phyloP scores from a whole-genome alignment of 2,329 filamentous ascomycete genomes.

The Arthroderma sp. region DNA sequence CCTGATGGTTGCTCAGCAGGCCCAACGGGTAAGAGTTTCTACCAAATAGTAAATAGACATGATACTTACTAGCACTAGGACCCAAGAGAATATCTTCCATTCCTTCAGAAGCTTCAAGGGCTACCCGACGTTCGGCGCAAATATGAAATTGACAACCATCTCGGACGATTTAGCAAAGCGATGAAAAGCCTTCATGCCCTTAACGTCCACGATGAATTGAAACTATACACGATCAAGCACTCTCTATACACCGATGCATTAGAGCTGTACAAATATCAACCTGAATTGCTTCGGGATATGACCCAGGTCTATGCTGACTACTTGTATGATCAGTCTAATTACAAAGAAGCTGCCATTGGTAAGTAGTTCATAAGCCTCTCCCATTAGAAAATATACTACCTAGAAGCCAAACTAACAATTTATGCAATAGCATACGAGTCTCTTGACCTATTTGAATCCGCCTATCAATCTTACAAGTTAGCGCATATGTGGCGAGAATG shows the following conservation, averaged over 20 bases:
- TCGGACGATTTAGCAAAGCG: slow-evolving; percentile 64
- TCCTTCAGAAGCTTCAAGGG: slow-evolving; percentile 74
- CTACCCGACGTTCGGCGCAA: slow-evolving; percentile 56
- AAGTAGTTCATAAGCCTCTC: slow-evolving; percentile 7
- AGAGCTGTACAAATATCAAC: slow-evolving; percentile 71
- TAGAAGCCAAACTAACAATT: not conserved
- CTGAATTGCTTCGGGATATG: slow-evolving; percentile 50
- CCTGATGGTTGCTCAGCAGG: slow-evolving; percentile 83
- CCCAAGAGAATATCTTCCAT: slow-evolving; percentile 87
- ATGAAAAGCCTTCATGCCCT: slow-evolving; percentile 61
- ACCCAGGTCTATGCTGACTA: slow-evolving; percentile 68
- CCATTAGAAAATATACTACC: slow-evolving; percentile 3
- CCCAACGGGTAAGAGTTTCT: slow-evolving; percentile 51
- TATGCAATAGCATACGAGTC: slow-evolving; percentile 61
- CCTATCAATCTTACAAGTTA: slow-evolving; percentile 70
- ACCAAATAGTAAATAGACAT: not conserved
- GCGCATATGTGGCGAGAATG: slow-evolving; percentile 87
- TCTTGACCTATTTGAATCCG: slow-evolving; percentile 57
- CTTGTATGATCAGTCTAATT: slow-evolving; percentile 60
- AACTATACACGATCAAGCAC: slow-evolving; percentile 66
- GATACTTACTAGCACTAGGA: slow-evolving; percentile 36
- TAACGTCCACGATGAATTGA: slow-evolving; percentile 62
- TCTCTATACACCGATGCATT: slow-evolving; percentile 65
- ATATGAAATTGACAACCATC: slow-evolving; percentile 80
- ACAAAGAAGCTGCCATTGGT: slow-evolving; percentile 70